phyloP scores from a whole-genome alignment of 164 flowering plant genomes.

The Cinnamomum micranthum region DNA sequence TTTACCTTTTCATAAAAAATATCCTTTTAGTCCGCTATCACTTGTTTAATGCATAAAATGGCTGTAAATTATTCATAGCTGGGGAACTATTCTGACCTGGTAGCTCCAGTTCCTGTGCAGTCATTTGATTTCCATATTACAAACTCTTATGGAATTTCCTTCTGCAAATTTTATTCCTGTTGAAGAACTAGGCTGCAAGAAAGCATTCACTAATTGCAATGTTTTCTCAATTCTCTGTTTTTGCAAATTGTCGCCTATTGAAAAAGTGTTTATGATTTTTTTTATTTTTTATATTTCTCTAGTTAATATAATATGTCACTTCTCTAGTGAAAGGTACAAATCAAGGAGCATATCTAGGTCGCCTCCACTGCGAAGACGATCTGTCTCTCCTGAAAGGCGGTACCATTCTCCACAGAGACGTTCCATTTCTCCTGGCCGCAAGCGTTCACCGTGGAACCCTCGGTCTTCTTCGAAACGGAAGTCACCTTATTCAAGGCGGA shows the following conservation, averaged over 20 bases:
- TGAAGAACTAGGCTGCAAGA: not conserved
- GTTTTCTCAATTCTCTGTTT: not conserved
- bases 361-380: slow-evolving; percentile 41
- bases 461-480: slow-evolving; percentile 37
- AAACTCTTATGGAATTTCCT: not conserved
- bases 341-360: slow-evolving; percentile 70
- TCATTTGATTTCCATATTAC: not conserved
- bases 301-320: not conserved
- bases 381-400: slow-evolving; percentile 44
- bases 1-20: too few relatives aligned
- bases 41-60: not conserved
- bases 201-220: not conserved
- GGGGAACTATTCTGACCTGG: not conserved
- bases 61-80: not conserved
- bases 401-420: slow-evolving; percentile 38
- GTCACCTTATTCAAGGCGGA: slow-evolving; percentile 27
- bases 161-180: not conserved
- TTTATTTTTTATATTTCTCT: not conserved
- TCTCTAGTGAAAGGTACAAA: slow-evolving; percentile 37
- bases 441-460: slow-evolving; percentile 40
- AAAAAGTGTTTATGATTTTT: not conserved
- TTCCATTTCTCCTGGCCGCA: slow-evolving; percentile 54
- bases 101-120: not conserved
- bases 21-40: not conserved
- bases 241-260: not conserved